These are phyloP conservation scores for Xylaria palmicola DNA, from an alignment of 495 filamentous ascomycete species.

Conservation along the genomic window DNA sequence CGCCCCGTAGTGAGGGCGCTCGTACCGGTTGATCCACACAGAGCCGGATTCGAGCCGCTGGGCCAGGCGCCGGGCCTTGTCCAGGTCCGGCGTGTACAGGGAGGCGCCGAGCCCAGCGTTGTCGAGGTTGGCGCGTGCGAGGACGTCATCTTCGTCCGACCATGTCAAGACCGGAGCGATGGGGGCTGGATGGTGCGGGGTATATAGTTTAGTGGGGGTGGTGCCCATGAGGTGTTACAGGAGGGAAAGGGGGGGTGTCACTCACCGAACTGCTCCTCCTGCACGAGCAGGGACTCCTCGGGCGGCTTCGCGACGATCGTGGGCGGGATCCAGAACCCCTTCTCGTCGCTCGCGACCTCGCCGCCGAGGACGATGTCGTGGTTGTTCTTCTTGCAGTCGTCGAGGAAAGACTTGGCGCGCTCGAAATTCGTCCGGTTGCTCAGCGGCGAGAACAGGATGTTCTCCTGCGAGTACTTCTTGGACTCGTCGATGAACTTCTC, in stretches of 20 bases:
- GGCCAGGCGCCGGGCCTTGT: conserved; percentile 50
- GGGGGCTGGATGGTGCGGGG: conserved; percentile 37
- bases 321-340: conserved; percentile 49
- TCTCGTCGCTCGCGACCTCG: conserved; percentile 26
- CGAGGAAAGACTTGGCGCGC: conserved; percentile 49
- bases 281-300: conserved; percentile 41
- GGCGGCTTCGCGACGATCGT: conserved; percentile 52
- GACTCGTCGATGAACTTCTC: conserved; percentile 54
- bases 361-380: conserved; percentile 45
- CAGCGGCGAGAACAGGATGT: conserved; percentile 52
- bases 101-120: conserved; percentile 59
- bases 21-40: conserved; percentile 59
- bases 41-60: conserved; percentile 51
- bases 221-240: too few relatives aligned
- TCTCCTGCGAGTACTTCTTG: conserved; percentile 48
- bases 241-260: background rate
- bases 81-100: conserved; percentile 55
- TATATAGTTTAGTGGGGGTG: too few relatives aligned
- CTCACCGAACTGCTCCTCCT: conserved; percentile 53
- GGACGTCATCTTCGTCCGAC: conserved; percentile 57
- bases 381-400: conserved; percentile 43
- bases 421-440: conserved; percentile 62
- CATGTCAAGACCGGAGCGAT: conserved; percentile 58
- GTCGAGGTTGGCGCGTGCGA: conserved; percentile 54
- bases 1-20: conserved; percentile 50